Base-by-base conservation (phyloP, 192 early-diverging fungal genomes). In the Paraglomus occultum region DNA sequence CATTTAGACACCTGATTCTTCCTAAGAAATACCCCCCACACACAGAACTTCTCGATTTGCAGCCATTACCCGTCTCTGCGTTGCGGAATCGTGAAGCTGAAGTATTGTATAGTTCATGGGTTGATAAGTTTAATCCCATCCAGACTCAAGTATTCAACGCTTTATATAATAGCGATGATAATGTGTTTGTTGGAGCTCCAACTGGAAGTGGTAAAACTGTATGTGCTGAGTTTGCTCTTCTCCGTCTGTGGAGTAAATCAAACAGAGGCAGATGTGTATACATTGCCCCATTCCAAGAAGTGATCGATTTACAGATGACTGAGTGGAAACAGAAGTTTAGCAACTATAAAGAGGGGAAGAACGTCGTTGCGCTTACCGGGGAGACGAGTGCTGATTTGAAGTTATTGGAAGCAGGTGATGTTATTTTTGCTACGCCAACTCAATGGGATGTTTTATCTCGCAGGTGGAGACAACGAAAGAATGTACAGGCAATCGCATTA, bases 401-500 rank as follows among this genome's bases (percentile, higher is more conserved):
- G 71, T 80, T 93, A 15, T 67, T 96, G 22, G 96, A 95, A 74
- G 83, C 84, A 31, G 96, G 94, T n/a, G 94, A 99, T 79, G 82
- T 99, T 8, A 85, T 98, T 44, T 80, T 97, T 46, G 80, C 88
- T 38, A 98, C 97, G 12, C 95, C 97, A 20, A 76, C 80, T 7
- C 87, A 94, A 65, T 99, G 96, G 96, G 97, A 99, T 76, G 88
- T 89, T 70, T 77, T 99, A 18, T 97, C 95, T 8, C 83, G 97
- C 10, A 78, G 94, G 42, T 99, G 97, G 97, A 92, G 94, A 67
- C 94, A 95, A 81, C 85, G 95, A 49, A 94, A 92, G 74, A 91
- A 91, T 53, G 94, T 99, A 44, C 94, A 95, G 67, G 91, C 88
- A 2, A 80, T 98, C 0, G 89, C 90, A 39, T 78, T 98, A 42